Evolutionary conservation across 495 filamentous ascomycete species (phyloP).

Genomic region (Aspergillus diversus): DNA sequence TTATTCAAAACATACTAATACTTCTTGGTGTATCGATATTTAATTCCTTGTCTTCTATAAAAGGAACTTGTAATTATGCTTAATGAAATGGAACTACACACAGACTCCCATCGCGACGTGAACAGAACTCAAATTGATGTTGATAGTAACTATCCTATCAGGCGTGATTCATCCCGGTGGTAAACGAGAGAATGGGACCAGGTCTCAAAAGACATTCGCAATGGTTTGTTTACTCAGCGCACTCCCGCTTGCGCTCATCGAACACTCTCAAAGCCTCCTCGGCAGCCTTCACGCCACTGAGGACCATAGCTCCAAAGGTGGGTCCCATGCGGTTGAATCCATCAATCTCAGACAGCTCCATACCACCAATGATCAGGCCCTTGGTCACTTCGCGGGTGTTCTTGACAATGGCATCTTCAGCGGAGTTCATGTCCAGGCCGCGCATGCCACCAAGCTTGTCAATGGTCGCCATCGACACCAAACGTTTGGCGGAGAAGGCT

Average conservation of each 20-base stretch:
- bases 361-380: constrained; percentile 87
- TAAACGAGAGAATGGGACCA: constrained; percentile 2
- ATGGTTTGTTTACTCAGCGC: constrained; percentile 40
- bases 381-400: constrained; percentile 82
- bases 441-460: constrained; percentile 89
- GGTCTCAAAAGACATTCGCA: neutral
- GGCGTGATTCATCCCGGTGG: constrained; percentile 2
- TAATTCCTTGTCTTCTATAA: neutral
- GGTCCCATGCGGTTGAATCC: constrained; percentile 85
- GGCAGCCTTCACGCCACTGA: constrained; percentile 84
- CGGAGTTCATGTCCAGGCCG: constrained; percentile 85
- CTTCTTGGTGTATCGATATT: neutral
- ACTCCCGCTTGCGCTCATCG: constrained; percentile 71
- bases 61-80: neutral
- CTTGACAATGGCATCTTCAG: constrained; percentile 91
- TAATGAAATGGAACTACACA: neutral
- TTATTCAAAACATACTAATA: too few species aligned
- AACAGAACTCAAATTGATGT: too few species aligned
- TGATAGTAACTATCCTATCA: neutral
- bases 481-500: constrained; percentile 83
- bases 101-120: neutral
- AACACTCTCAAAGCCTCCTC: constrained; percentile 80
- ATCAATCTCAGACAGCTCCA: constrained; percentile 91
- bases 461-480: constrained; percentile 78
- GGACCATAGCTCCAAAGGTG: constrained; percentile 81